Evolutionary conservation across 2,329 filamentous ascomycete genomes (phyloP), one percentile per base, ranked within the genome.

Genomic region (Tolypocladium tropicale): DNA sequence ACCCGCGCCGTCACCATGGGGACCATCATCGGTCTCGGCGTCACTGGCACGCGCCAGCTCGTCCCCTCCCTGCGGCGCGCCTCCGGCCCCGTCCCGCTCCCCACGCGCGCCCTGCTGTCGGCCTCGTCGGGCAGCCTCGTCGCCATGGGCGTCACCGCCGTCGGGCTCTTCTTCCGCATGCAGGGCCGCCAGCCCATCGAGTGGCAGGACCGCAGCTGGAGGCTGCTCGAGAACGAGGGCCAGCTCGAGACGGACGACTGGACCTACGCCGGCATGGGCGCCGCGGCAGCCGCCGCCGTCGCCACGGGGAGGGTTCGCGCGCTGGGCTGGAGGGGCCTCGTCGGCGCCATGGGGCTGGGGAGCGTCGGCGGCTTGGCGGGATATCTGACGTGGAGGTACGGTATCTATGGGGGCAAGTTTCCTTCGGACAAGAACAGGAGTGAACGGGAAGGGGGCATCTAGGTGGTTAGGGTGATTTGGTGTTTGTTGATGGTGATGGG

Each of bases 191-290:
- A 82, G 60, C 73, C 78, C 43, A 80, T 87, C 34, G 83, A 87
- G 67, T 87, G 83, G 83, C 69, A 78, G 63, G 83, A 87, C 64
- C 74, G 84, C 21, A 77, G 77, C 56, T 87, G 83, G 82, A 72
- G 84, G 33, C 64, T 88, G 53, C 61, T 84, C 48, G 80, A 80
- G 68, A 86, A 80, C 59, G 65, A 69, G 43, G 77, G 79, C 0
- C 83, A 88, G 71, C 63, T 80, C 0, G 74, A 80, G 61, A 76
- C 74, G 52, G 83, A 85, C 64, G 79, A 81, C 62, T 83, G 76
- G 74, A 78, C 75, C 23, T 72, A 76, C 21, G 70, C 65, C 0
- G 78, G 75, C 0, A 75, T 76, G 60, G 69, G 63, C 0, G 63
- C 64, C 2, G 70, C 63, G 61, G 74, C 57, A 65, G 69, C 57